Evolutionary conservation across 108 stramenopile genomes (phyloP).

Genomic region (Bacterosira constricta): DNA sequence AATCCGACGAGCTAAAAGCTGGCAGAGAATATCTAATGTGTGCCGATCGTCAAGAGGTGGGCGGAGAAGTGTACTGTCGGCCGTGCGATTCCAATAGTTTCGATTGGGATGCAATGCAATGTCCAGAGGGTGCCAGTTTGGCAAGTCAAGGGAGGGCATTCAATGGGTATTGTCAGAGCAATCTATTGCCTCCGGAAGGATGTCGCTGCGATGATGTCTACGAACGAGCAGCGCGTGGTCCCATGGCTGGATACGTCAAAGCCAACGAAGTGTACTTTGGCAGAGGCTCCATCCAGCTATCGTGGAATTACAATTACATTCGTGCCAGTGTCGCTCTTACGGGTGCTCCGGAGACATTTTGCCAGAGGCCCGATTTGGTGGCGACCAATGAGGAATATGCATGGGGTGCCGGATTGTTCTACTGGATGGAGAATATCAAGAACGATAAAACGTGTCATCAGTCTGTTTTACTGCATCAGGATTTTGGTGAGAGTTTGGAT

Average conservation of each 20-base stretch:
- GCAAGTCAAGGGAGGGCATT: conserved; percentile 33
- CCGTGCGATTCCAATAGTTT: conserved; percentile 33
- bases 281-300: conserved; percentile 43
- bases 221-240: conserved; percentile 6
- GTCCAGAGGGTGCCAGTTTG: conserved; percentile 5
- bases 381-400: conserved; percentile 50
- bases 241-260: conserved; percentile 35
- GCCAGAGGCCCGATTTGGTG: conserved; percentile 43
- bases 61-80: conserved; percentile 44
- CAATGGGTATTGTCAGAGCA: conserved; percentile 47
- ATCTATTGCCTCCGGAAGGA: conserved; percentile 45
- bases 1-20: conserved; percentile 35
- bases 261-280: conserved; percentile 43
- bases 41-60: conserved; percentile 14
- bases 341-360: conserved; percentile 45
- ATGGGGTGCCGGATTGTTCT: conserved; percentile 48
- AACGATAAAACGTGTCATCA: conserved; percentile 51
- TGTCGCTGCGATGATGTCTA: conserved; percentile 49
- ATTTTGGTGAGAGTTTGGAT: conserved; percentile 47
- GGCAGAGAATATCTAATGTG: conserved; percentile 47
- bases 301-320: conserved; percentile 54
- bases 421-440: conserved; percentile 55
- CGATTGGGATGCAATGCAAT: conserved; percentile 38
- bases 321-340: conserved; percentile 42
- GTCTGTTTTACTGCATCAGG: conserved; percentile 34